phyloP scores from a whole-genome alignment of 441 rosid species.

The Isatis lusitanica region DNA sequence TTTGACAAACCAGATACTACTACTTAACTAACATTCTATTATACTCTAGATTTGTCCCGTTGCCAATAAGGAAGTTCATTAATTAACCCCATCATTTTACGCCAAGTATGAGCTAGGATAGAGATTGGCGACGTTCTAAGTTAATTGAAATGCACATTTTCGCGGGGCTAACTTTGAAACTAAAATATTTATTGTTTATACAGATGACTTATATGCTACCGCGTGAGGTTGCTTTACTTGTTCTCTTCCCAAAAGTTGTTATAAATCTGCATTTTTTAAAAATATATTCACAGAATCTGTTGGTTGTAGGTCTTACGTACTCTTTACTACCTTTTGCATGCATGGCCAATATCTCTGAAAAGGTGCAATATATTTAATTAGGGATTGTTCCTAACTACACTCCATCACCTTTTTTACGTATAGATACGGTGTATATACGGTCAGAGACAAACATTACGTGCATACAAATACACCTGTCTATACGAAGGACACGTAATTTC shows the following conservation, averaged over 20 bases:
- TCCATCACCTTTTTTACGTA: not conserved
- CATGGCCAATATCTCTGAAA: slow-evolving; percentile 29
- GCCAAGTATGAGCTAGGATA: slow-evolving; percentile 21
- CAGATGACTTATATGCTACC: slow-evolving; percentile 12
- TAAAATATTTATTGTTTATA: not conserved
- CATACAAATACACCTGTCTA: slow-evolving; percentile 6
- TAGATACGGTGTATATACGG: slow-evolving; percentile 27
- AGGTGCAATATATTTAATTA: slow-evolving; percentile 11
- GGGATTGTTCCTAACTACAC: slow-evolving; percentile 26
- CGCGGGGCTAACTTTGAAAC: slow-evolving; percentile 18
- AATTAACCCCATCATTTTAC: slow-evolving; percentile 28
- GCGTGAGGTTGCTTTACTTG: slow-evolving; percentile 34
- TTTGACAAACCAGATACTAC: slow-evolving; percentile 2
- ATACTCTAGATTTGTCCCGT: not conserved
- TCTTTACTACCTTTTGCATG: slow-evolving; percentile 31
- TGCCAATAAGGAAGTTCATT: slow-evolving; percentile 22
- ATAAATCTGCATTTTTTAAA: not conserved
- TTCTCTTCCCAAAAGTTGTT: slow-evolving; percentile 37
- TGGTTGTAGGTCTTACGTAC: slow-evolving; percentile 33
- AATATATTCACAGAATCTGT: slow-evolving; percentile 18
- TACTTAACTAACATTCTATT: slow-evolving; percentile 9
- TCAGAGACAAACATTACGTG: slow-evolving; percentile 19
- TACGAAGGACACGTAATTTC: slow-evolving; percentile 28
- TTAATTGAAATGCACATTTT: slow-evolving; percentile 29
- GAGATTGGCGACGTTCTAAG: slow-evolving; percentile 38